Base-by-base conservation (phyloP, 2,329 filamentous ascomycete genomes). In the Bipolaris bicolor region DNA sequence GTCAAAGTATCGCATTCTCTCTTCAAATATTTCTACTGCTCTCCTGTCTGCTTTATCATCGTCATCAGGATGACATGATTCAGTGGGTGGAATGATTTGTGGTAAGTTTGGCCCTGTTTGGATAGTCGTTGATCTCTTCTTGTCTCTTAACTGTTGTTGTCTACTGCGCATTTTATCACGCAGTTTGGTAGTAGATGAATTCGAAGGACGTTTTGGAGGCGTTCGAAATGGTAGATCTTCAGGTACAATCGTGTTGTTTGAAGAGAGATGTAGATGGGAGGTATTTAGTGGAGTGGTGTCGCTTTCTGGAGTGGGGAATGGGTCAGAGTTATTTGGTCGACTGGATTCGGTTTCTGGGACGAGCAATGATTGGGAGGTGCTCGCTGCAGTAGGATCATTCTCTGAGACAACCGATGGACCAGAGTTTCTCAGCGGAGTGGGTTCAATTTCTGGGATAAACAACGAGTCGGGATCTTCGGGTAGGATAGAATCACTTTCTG, bases 1-100 rank as follows among this genome's bases (percentile, higher is more conserved):
- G 1, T 73, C 62, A 33, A 64, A 76, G 15, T 67, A 20, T 0
- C 39, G 55, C 52, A 71, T 67, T 36, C 66, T 57, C 29, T 57
- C 53, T 26, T 65, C 9, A 26, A 60, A 76, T n/a, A 66, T 49
- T 7, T 48, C 55, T 2, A 13, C 7, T 3, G 64, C 65, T n/a
- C 49, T 16, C 37, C 40, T 54, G 45, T 71, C 47, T 22, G 51
- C 54, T 36, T 55, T 29, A 3, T 61, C 58, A 1, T 58, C 50
- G 7, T 58, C 50, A 5, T 58, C 55, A 1, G 57, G 52, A 37
- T 5, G 15, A 11, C 18, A 40, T 43, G 24, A 47, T 40, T 66
- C 61, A 5, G 52, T 41, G 13, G 60, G 57, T 2, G 55, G 31
- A 7, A 49, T 37, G 29, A 56, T 20, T 13, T 47, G 57, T 20